A percentile compares a stretch with the other conserved stretches of the same genome.
Evolutionary conservation across 441 rosid species (phyloP).

Genomic region (Gossypium lobatum): DNA sequence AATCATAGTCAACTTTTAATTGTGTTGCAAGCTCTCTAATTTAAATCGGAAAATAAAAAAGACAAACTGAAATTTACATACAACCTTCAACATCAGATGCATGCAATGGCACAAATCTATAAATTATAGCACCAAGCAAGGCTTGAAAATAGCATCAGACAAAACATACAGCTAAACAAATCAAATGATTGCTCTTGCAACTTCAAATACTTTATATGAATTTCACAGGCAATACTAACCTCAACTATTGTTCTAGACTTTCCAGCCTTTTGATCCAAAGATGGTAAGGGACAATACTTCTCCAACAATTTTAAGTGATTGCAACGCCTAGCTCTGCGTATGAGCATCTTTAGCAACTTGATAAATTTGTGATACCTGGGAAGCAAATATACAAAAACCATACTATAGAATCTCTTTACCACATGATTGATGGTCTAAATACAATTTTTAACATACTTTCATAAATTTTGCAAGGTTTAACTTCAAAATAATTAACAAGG

Average conservation of each 20-base stretch:
- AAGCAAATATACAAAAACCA: slow-evolving; percentile 15
- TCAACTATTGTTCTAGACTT: slow-evolving; percentile 26
- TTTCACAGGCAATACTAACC: slow-evolving; percentile 31
- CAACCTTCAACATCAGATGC: neutral
- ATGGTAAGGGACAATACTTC: slow-evolving; percentile 53
- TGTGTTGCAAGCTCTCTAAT: neutral
- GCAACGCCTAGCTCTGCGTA: slow-evolving; percentile 46
- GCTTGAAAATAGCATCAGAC: neutral
- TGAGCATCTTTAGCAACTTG: slow-evolving; percentile 48
- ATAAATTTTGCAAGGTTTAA: neutral
- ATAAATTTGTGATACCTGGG: slow-evolving; percentile 60
- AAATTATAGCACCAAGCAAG: neutral
- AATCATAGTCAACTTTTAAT: neutral
- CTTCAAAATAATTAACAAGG: slow-evolving; percentile 5
- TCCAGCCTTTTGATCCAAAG: slow-evolving; percentile 24
- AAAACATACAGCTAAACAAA: neutral
- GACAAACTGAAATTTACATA: neutral
- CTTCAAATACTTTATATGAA: neutral
- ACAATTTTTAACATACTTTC: neutral
- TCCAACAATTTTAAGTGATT: slow-evolving; percentile 52
- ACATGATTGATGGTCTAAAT: neutral
- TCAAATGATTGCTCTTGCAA: neutral
- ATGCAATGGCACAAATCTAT: neutral
- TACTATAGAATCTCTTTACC: neutral
- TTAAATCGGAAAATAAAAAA: neutral